Percentiles rank a stretch among this genome's conserved stretches.
Evolutionary conservation across 2,329 filamentous ascomycete species (phyloP).

Genomic region (Colletotrichum liaoningense): DNA sequence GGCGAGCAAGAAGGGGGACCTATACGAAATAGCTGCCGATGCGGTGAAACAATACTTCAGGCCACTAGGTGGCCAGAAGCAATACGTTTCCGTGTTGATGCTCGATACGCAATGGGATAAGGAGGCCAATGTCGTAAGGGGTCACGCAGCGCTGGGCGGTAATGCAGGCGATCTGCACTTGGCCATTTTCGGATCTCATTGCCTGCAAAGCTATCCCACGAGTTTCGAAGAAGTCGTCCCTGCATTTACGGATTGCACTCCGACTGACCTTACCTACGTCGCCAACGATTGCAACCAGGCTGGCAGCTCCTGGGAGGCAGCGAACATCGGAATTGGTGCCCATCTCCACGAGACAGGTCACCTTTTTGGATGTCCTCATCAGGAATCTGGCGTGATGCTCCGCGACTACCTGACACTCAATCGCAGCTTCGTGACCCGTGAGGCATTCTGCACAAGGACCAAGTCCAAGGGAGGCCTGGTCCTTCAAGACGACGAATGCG

Average conservation of each 20-base stretch:
- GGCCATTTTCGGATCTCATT: constrained; percentile 92
- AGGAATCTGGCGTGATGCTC: constrained; percentile 92
- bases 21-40: constrained; percentile 82
- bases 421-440: constrained; percentile 82
- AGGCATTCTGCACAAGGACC: constrained; percentile 88
- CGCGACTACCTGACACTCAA: constrained; percentile 88
- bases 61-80: constrained; percentile 79
- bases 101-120: constrained; percentile 92
- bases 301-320: constrained; percentile 95
- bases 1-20: constrained; percentile 76
- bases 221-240: constrained; percentile 90
- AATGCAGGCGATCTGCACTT: constrained; percentile 79
- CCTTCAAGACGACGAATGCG: constrained; percentile 83
- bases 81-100: constrained; percentile 88
- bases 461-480: constrained; percentile 84
- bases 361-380: constrained; percentile 89
- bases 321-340: constrained; percentile 91
- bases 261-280: constrained; percentile 82
- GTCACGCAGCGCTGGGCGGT: constrained; percentile 87
- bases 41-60: constrained; percentile 84
- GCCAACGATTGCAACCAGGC: constrained; percentile 89
- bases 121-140: constrained; percentile 74
- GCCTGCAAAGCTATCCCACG: constrained; percentile 89
- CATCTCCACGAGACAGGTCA: constrained; percentile 94
- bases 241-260: constrained; percentile 90